A percentile compares a stretch with the other conserved stretches of the same genome.
phyloP scores from a whole-genome alignment of 2,329 filamentous ascomycete species.

The Pyrenophora teres region DNA sequence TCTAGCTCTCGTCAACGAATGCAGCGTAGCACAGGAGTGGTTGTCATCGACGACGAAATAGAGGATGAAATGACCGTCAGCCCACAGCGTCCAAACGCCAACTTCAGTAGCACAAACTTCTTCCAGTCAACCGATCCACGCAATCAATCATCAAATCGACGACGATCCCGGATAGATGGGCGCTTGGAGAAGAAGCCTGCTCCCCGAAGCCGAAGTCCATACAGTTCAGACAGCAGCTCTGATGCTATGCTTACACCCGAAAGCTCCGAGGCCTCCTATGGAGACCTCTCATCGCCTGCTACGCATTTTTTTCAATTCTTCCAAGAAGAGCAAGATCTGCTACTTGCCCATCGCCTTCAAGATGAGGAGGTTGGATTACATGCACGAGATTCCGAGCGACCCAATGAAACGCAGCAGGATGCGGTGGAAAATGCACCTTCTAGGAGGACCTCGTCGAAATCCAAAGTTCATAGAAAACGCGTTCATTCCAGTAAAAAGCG shows the following conservation, averaged over 20 bases:
- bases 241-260: neutral
- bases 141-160: neutral
- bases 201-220: neutral
- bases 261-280: neutral
- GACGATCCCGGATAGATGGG: neutral
- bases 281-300: neutral
- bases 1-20: neutral
- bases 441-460: neutral
- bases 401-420: neutral
- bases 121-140: conserved; percentile 2
- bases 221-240: neutral
- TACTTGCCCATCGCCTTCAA: neutral
- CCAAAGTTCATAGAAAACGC: neutral
- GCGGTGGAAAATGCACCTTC: neutral
- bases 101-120: conserved; percentile 1
- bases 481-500: neutral
- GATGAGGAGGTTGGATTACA: neutral
- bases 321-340: conserved; percentile 13
- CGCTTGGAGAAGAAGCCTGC: neutral
- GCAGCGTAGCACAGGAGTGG: neutral
- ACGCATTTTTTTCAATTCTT: neutral
- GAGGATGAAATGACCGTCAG: neutral
- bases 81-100: neutral
- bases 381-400: too few relatives aligned
- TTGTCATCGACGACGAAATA: neutral